These are phyloP conservation scores for Camillea tinctor DNA, from an alignment of 2,329 filamentous ascomycete genomes.

Conservation along the genomic window DNA sequence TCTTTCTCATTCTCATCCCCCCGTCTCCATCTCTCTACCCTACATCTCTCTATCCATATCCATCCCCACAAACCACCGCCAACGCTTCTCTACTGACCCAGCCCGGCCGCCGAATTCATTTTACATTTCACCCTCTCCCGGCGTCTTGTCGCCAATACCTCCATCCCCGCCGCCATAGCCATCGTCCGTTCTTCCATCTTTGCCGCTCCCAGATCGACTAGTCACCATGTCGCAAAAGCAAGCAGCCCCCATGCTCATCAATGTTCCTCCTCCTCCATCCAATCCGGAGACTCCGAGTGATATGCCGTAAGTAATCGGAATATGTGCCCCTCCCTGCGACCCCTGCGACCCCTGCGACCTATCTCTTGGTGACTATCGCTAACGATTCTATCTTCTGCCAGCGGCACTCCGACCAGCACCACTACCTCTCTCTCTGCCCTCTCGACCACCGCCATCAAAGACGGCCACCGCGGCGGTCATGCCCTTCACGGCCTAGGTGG, in stretches of 20 bases:
- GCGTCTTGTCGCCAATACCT: background rate
- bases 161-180: background rate
- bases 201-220: background rate
- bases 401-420: constrained; percentile 88
- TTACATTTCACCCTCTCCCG: background rate
- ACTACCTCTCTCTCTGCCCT: constrained; percentile 89
- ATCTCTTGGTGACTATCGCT: constrained; percentile 15
- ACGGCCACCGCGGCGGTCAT: constrained; percentile 87
- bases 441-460: constrained; percentile 93
- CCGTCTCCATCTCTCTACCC: background rate
- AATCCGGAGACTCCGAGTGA: constrained; percentile 86
- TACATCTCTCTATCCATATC: too few species aligned
- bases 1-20: constrained; percentile 3
- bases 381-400: constrained; percentile 37
- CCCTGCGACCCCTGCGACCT: too few species aligned
- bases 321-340: constrained; percentile 7
- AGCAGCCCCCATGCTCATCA: constrained; percentile 69
- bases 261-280: constrained; percentile 78
- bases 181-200: background rate
- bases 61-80: background rate
- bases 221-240: constrained; percentile 35
- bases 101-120: constrained; percentile 2
- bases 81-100: background rate
- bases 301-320: constrained; percentile 67
- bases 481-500: constrained; percentile 56